Conservation (phyloP, 2,329 filamentous ascomycete species). For the Pseudogymnoascus sp. region DNA sequence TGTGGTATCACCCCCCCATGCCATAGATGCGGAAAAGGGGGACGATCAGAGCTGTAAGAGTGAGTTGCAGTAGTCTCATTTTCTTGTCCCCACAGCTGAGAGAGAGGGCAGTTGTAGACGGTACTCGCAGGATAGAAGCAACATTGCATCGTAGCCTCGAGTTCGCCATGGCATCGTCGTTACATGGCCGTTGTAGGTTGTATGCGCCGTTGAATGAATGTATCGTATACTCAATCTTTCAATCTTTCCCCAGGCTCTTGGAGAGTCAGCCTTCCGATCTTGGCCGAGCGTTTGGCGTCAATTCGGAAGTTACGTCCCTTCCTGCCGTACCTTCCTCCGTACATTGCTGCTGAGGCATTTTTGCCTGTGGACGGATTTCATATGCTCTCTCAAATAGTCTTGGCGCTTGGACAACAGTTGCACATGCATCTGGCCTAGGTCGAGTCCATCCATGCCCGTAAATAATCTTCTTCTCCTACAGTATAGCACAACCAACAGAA, state of each 20-base stretch:
- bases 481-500: neutral
- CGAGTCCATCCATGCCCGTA: neutral
- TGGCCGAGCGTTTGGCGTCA: constrained; percentile 7
- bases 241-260: neutral
- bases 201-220: neutral
- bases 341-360: constrained; percentile 8
- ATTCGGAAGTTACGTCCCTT: constrained; percentile 7
- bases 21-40: neutral
- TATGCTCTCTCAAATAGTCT: neutral
- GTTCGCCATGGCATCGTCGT: neutral
- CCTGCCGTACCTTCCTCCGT: neutral
- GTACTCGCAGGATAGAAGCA: neutral
- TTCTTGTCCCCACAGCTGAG: neutral
- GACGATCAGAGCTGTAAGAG: neutral
- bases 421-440: neutral
- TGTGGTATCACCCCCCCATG: neutral
- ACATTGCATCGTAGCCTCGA: neutral
- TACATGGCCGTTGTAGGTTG: neutral
- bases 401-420: constrained; percentile 2
- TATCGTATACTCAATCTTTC: neutral
- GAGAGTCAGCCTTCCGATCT: neutral
- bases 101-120: neutral
- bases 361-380: constrained; percentile 5
- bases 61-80: neutral
- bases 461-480: neutral